Percentiles rank a stretch among this genome's conserved stretches.
These are phyloP conservation scores for Arabidopsis thaliana DNA, from an alignment of 345 rosid genomes.

Conservation along the genomic window TAIR10.1 NC_003070.9:18409001-18409500, in stretches of 20 bases:
- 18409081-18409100: conserved; percentile 60
- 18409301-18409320: conserved; percentile 62
- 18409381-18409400: background rate
- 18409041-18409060: conserved; percentile 66
- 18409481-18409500: conserved; percentile 4
- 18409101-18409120: conserved; percentile 82
- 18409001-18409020: conserved; percentile 72
- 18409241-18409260: background rate
- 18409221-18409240: background rate
- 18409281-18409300: conserved; percentile 91
- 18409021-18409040: conserved; percentile 61
- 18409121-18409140: conserved; percentile 62
- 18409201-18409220: conserved; percentile 13
- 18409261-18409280: conserved; percentile 51
- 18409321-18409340: conserved; percentile 82
- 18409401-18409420: background rate
- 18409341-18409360: conserved; percentile 66
- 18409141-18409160: conserved; percentile 70
- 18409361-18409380: conserved; percentile 51
- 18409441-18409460: conserved; percentile 33
- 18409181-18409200: conserved; percentile 95
- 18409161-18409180: conserved; percentile 94
- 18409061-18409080: conserved; percentile 74
- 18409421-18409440: background rate
- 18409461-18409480: conserved; percentile 25